Evolutionary conservation across 805 yeast species (phyloP), one percentile per base, ranked within the genome.

Genomic region (Suhomyces xylopsoci): DNA sequence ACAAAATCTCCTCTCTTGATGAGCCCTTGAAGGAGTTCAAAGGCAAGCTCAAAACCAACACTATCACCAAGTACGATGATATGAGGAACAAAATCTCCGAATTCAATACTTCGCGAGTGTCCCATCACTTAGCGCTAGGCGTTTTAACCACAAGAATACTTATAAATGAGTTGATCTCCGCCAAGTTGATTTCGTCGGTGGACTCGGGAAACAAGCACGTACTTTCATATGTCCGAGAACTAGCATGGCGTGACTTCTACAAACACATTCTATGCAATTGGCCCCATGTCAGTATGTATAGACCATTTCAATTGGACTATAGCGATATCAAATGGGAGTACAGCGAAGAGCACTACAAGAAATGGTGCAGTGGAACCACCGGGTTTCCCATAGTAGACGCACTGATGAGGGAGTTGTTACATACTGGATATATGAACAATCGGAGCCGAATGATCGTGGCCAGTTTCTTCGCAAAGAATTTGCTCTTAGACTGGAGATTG

Each of bases 301-400:
- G 71, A 48, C 85, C 85, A 1, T 78, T 73, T 59, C 77, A 76
- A 51, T 66, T 79, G 45, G 76, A 75, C 45, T 69, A 73, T 22
- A 58, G 71, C 15, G 76, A 70, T 10, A 47, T 81, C 10, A 61
- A 67, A 19, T 78, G 81, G 81, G 79, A 74, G 43, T 67, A 77
- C 50, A 74, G 75, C 52, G 56, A 59, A 2, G 71, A 66, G 7
- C 68, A 69, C 19, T 81, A 77, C 59, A 67, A 69, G 20, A 71
- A 70, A 19, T 82, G 86, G 87, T 76, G 81, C 53, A 59, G 68
- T 22, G 87, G 86, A 0, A 62, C 62, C 19, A 82, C 86, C 0
- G 87, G 86, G 1, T 72, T 70, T 48, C 85, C 87, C 0, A 70
- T 82, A 9, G 78, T 82, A 3, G 87, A 82, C 59, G 86, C 86